Evolutionary conservation across 2,329 filamentous ascomycete species (phyloP).

Genomic region (Pseudogymnoascus sp.): DNA sequence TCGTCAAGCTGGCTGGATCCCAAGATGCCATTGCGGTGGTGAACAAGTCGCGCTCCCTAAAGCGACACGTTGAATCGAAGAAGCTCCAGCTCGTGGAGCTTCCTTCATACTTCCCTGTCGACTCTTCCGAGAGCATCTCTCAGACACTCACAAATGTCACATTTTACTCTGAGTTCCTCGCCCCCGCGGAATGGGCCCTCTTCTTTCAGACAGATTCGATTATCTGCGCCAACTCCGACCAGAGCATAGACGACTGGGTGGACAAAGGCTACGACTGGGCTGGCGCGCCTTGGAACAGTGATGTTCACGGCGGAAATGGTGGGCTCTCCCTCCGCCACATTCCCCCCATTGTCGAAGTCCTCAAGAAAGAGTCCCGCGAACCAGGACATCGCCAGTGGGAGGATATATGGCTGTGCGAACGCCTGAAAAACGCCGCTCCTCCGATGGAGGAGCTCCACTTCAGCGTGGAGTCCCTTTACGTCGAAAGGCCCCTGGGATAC

Average conservation of each 20-base stretch:
- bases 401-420: conserved; percentile 21
- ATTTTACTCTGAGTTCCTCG: conserved; percentile 20
- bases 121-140: conserved; percentile 19
- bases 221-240: conserved; percentile 20
- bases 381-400: conserved; percentile 41
- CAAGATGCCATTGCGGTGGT: conserved; percentile 16
- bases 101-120: conserved; percentile 11
- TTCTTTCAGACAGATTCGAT: conserved; percentile 26
- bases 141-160: conserved; percentile 21
- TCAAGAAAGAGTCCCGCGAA: conserved; percentile 40
- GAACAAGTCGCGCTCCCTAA: conserved; percentile 18
- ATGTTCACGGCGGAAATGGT: conserved; percentile 40
- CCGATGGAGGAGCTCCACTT: not conserved
- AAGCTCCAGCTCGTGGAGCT: conserved; percentile 17
- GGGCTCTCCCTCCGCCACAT: conserved; percentile 44
- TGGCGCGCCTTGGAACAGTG: conserved; percentile 39
- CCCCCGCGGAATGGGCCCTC: conserved; percentile 21
- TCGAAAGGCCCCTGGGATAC: conserved; percentile 46
- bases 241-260: conserved; percentile 23
- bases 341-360: conserved; percentile 43
- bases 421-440: conserved; percentile 13
- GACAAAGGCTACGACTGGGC: conserved; percentile 32
- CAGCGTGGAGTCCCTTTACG: conserved; percentile 37
- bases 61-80: conserved; percentile 18
- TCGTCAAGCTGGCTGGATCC: conserved; percentile 15